Evolutionary conservation across 352 stramenopile species (phyloP), one percentile per base, ranked within the genome.

Genomic region (Phytopythium litorale): DNA sequence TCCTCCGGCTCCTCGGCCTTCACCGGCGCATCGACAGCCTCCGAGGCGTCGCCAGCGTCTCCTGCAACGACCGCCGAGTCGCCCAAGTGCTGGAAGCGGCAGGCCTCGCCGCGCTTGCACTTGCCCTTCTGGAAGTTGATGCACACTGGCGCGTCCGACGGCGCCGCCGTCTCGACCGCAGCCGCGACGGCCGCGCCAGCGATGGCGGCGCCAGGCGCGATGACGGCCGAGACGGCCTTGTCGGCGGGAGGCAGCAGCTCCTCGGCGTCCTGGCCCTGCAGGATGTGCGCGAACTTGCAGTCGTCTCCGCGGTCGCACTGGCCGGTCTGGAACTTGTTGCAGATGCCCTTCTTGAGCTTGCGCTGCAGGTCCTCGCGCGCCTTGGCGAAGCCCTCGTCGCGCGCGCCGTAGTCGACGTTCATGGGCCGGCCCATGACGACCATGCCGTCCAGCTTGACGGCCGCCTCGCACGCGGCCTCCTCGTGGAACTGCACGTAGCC

Each of bases 401-500:
- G 72, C 3, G 77, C 66, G 33, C 82, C 83, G 63, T 92, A 93
- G 65, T 94, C 86, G 50, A 94, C 74, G 60, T 84, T 89, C 80
- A 94, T 92, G 9, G 86, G 81, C 15, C 86, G 67, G 7, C 86
- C 86, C 82, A 94, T 93, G 43, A 94, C 86, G 48, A 94, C 75
- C 70, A 83, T 89, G 33, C 84, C 84, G 63, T 94, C 79, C 5
- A 89, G 58, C 57, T 72, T 74, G 45, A 98, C 75, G 5, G 94
- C 94, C 35, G 78, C 80, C 60, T 97, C 83, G 4, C 92, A 97
- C 37, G 89, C 83, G 7, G 85, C 76, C 52, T 88, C 75, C 57
- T 96, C 91, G 68, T 97, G 91, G 68, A 97, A 99, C 64, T 98
- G 90, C 32, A 99, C 89, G 72, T 94, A 89, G 16, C 81, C 86